A percentile compares a stretch with the other conserved stretches of the same genome.
phyloP scores from a whole-genome alignment of 2,329 filamentous ascomycete genomes.

The Aspergillus uvarum region DNA sequence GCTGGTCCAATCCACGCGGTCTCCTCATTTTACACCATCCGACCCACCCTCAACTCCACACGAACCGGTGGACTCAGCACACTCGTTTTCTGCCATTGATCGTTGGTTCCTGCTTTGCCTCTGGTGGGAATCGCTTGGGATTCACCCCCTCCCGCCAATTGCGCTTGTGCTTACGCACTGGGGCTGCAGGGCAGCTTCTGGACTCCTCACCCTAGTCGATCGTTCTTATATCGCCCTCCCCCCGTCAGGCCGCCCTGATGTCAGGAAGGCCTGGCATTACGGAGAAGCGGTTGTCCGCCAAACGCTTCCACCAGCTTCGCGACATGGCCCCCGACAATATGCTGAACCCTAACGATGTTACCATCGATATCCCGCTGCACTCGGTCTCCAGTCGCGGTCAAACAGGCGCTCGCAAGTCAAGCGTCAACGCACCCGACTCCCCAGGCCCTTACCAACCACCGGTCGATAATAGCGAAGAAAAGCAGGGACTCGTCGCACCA shows the following conservation, averaged over 20 bases:
- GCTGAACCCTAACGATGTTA: conserved; percentile 53
- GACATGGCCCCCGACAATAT: conserved; percentile 40
- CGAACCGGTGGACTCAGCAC: conserved; percentile 8
- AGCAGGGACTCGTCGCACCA: conserved; percentile 23
- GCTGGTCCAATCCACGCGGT: conserved; percentile 2
- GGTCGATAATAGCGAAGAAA: conserved; percentile 32
- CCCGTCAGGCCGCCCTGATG: conserved; percentile 23
- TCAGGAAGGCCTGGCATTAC: conserved; percentile 35
- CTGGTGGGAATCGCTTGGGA: not conserved
- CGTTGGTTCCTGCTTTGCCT: conserved; percentile 6
- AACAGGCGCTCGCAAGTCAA: conserved; percentile 45
- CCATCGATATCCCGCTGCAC: conserved; percentile 63
- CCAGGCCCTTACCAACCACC: conserved; percentile 32
- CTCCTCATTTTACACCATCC: not conserved
- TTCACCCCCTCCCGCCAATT: conserved; percentile 1
- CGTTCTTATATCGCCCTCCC: not conserved
- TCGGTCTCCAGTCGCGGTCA: conserved; percentile 52
- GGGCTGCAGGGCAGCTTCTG: conserved; percentile 5
- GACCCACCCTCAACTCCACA: conserved; percentile 7
- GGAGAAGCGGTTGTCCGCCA: conserved; percentile 45
- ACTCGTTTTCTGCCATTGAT: not conserved
- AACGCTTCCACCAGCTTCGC: conserved; percentile 47
- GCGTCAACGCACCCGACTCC: conserved; percentile 32
- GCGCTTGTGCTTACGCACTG: conserved; percentile 2
- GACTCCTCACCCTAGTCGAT: conserved; percentile 1